Conservation (phyloP, 805 yeast genomes). For the Aciculoconidium aculeatum region DNA sequence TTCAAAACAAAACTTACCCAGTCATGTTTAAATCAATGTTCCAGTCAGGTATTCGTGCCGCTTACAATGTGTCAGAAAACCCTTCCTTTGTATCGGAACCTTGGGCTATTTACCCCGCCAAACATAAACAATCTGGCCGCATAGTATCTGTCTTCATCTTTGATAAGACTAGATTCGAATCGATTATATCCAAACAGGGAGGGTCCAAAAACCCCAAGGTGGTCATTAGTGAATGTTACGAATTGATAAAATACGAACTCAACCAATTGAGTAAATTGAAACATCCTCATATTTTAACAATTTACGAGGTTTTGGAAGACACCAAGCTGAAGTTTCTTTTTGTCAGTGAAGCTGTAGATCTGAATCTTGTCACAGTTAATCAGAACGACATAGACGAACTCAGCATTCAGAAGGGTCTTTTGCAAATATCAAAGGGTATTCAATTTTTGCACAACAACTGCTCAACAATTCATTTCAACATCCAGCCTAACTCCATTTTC, state of each 20-base stretch:
- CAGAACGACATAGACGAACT: slow-evolving; percentile 53
- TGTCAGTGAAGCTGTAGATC: slow-evolving; percentile 75
- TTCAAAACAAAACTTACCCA: too few relatives aligned
- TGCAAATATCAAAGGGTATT: slow-evolving; percentile 72
- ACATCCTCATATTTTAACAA: slow-evolving; percentile 81
- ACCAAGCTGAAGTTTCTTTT: slow-evolving; percentile 71
- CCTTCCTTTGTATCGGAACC: slow-evolving; percentile 72
- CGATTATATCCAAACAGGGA: slow-evolving; percentile 28
- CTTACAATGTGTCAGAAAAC: slow-evolving; percentile 63
- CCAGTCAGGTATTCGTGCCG: slow-evolving; percentile 56
- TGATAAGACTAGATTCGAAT: slow-evolving; percentile 72
- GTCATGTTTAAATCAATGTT: slow-evolving; percentile 51
- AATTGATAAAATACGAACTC: slow-evolving; percentile 61
- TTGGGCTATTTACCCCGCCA: slow-evolving; percentile 86
- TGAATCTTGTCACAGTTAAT: slow-evolving; percentile 40
- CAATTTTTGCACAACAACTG: slow-evolving; percentile 79
- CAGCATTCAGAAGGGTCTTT: slow-evolving; percentile 73
- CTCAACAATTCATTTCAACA: slow-evolving; percentile 65
- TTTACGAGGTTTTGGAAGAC: slow-evolving; percentile 87
- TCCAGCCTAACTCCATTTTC: slow-evolving; percentile 72
- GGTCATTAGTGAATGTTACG: slow-evolving; percentile 56
- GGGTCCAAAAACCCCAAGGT: slow-evolving; percentile 41
- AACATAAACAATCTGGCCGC: slow-evolving; percentile 54
- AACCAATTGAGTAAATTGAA: slow-evolving; percentile 70
- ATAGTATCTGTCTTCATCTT: slow-evolving; percentile 80